These are phyloP conservation scores for Penicillium samsonianum DNA, from an alignment of 495 filamentous ascomycete genomes.

Conservation along the genomic window DNA sequence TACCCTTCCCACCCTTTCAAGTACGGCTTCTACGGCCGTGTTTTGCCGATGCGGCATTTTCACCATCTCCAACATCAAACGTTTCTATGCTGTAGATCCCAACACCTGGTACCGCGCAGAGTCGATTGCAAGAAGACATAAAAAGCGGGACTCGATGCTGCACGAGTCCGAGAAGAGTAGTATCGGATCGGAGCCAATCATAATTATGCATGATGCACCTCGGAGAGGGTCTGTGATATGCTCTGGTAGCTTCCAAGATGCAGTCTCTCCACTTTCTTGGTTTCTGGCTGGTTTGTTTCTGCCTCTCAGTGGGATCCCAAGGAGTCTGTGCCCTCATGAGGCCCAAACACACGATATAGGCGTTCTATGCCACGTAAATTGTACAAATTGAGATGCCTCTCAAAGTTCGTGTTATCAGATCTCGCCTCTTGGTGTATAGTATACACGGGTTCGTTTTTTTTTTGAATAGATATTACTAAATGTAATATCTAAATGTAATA, in stretches of 20 bases:
- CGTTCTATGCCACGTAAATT: not conserved
- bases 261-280: constrained; percentile 24
- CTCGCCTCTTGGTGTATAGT: not conserved
- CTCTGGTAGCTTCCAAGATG: constrained; percentile 21
- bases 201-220: constrained; percentile 15
- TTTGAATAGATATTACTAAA: not conserved
- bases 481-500: not conserved
- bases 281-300: constrained; percentile 4
- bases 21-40: constrained; percentile 18
- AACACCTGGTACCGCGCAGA: constrained; percentile 2
- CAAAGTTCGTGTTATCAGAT: constrained; percentile 18
- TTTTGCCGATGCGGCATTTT: constrained; percentile 19
- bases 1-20: not conserved
- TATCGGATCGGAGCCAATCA: constrained; percentile 18
- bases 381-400: not conserved
- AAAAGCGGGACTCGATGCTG: constrained; percentile 7
- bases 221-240: constrained; percentile 27
- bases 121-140: not conserved
- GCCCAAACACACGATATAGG: constrained; percentile 7
- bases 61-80: not conserved
- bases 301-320: not conserved
- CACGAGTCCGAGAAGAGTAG: constrained; percentile 4
- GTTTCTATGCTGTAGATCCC: not conserved
- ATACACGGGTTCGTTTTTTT: not conserved
- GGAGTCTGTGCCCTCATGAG: constrained; percentile 6